Conservation (phyloP, 2,329 filamentous ascomycete species). For the Penicillium sclerotiorum region DNA sequence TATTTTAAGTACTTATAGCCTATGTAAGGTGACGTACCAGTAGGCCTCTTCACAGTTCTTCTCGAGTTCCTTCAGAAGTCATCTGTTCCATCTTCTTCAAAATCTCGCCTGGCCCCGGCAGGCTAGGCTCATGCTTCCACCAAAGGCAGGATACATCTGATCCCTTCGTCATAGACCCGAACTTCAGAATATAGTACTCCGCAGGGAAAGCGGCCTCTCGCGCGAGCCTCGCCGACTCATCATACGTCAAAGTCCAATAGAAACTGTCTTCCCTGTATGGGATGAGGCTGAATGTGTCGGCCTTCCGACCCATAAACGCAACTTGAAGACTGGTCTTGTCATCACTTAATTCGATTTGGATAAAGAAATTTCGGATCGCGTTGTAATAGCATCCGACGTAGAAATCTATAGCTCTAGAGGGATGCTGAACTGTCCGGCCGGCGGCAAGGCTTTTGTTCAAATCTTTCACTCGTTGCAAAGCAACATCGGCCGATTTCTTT, state of each 20-base stretch:
- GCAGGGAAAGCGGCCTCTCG: not conserved
- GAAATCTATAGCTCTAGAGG: not conserved
- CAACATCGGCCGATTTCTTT: not conserved
- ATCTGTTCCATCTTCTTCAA: not conserved
- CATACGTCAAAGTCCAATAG: not conserved
- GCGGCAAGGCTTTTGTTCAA: not conserved
- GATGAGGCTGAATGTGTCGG: not conserved
- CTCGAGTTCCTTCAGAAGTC: too few relatives aligned
- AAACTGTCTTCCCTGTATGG: not conserved
- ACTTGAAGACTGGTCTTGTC: not conserved
- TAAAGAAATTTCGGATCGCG: not conserved
- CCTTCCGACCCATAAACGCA: not conserved
- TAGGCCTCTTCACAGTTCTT: too few relatives aligned
- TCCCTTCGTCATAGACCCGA: not conserved
- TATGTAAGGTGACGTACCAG: too few relatives aligned
- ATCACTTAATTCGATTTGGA: not conserved
- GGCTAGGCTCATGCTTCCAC: not conserved
- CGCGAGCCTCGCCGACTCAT: not conserved
- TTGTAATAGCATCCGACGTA: not conserved
- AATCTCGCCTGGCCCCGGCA: not conserved
- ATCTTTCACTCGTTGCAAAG: not conserved
- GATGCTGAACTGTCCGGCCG: not conserved
- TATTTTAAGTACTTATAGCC: too few relatives aligned
- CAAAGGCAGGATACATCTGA: not conserved
- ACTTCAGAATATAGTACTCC: not conserved